phyloP scores from a whole-genome alignment of 345 rosid species.

The Atalantia buxifolia region DNA sequence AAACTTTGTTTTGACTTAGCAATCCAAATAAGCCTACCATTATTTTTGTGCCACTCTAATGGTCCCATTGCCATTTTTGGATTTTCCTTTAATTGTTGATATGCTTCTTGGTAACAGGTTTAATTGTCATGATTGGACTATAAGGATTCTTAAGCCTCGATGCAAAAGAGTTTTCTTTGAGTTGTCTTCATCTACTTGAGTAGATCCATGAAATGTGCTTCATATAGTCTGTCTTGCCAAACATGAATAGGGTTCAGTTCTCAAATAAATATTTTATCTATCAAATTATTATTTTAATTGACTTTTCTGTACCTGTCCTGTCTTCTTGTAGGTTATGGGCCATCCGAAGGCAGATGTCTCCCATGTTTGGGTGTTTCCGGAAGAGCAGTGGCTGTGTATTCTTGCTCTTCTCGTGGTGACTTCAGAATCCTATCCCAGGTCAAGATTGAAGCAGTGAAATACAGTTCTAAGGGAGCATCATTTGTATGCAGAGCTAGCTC shows the following conservation, averaged over 20 bases:
- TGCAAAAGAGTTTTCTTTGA: neutral
- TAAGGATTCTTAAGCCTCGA: neutral
- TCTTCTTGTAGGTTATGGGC: conserved; percentile 49
- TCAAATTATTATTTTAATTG: neutral
- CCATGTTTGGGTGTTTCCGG: conserved; percentile 45
- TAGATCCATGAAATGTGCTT: neutral
- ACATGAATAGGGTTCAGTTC: neutral
- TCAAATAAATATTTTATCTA: neutral
- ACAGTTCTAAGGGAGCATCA: conserved; percentile 28
- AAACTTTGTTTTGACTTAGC: neutral
- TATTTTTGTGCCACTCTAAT: neutral
- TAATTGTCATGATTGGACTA: neutral
- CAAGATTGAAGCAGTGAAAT: conserved; percentile 37
- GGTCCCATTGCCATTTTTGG: neutral
- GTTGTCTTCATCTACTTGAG: neutral
- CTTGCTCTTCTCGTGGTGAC: conserved; percentile 32
- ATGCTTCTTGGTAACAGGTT: neutral
- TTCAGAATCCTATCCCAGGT: conserved; percentile 25
- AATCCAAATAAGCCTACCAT: neutral
- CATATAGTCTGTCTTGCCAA: neutral
- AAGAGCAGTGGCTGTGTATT: conserved; percentile 35
- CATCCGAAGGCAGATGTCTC: conserved; percentile 40
- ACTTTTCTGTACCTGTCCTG: neutral
- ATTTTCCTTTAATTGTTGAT: neutral
- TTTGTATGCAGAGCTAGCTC: conserved; percentile 59